These are phyloP conservation scores for Cladophialophora yegresii DNA, from an alignment of 2,329 filamentous ascomycete genomes.

Conservation along the genomic window DNA sequence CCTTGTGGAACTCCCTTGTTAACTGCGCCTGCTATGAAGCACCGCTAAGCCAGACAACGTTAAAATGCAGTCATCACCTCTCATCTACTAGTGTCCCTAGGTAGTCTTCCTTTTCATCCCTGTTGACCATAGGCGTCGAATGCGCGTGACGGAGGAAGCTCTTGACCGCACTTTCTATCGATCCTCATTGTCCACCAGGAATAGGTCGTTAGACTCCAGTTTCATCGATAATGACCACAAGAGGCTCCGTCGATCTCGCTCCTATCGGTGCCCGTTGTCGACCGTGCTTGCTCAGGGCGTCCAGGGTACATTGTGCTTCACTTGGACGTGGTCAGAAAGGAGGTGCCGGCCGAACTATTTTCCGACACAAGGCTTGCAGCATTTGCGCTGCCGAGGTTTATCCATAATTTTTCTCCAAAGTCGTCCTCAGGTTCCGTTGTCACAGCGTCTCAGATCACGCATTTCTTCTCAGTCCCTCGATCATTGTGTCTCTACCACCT, in stretches of 20 bases:
- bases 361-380: neutral
- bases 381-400: constrained; percentile 6
- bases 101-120: neutral
- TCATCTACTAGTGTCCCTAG: neutral
- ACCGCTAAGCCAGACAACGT: neutral
- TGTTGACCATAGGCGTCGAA: neutral
- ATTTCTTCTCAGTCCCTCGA: neutral
- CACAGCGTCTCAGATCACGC: neutral
- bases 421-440: neutral
- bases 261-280: neutral
- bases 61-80: too few relatives aligned
- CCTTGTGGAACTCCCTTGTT: neutral
- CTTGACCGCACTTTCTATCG: neutral
- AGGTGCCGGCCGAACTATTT: neutral
- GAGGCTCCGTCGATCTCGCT: neutral
- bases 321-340: too few relatives aligned
- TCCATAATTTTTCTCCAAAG: constrained; percentile 13
- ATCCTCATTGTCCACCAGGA: neutral
- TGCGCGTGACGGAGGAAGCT: too few relatives aligned
- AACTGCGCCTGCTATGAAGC: neutral
- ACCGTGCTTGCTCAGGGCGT: neutral
- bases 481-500: neutral
- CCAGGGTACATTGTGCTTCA: too few relatives aligned
- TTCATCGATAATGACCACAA: neutral
- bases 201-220: neutral